Evolutionary conservation across 2,329 filamentous ascomycete genomes (phyloP).

Genomic region (Aureobasidium sp.): DNA sequence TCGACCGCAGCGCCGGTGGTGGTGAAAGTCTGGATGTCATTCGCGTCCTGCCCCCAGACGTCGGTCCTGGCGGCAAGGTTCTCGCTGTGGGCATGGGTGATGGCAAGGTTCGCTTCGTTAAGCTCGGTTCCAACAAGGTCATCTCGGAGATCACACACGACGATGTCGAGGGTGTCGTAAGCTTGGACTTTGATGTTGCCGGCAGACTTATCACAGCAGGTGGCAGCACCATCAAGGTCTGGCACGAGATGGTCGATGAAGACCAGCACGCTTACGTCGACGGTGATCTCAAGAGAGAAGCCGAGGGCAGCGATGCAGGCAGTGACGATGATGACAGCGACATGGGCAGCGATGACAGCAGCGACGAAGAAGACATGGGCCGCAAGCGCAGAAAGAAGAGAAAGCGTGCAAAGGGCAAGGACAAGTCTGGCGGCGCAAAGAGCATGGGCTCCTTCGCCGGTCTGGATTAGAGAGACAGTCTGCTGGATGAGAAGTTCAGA

Average conservation of each 20-base stretch:
- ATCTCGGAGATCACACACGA: slow-evolving; percentile 66
- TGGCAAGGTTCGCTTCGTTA: slow-evolving; percentile 69
- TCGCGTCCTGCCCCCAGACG: slow-evolving; percentile 60
- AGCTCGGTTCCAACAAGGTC: slow-evolving; percentile 66
- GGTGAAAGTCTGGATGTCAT: slow-evolving; percentile 80
- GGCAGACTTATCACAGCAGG: slow-evolving; percentile 87
- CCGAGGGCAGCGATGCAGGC: slow-evolving; percentile 43
- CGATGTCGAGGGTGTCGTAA: slow-evolving; percentile 78
- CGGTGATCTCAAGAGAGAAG: slow-evolving; percentile 36
- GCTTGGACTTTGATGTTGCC: slow-evolving; percentile 73
- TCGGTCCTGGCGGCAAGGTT: slow-evolving; percentile 62
- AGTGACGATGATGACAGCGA: slow-evolving; percentile 35
- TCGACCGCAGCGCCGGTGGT: slow-evolving; percentile 54
- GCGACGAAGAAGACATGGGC: slow-evolving; percentile 37
- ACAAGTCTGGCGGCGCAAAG: slow-evolving; percentile 10
- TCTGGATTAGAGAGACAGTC: background rate
- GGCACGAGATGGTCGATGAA: slow-evolving; percentile 59
- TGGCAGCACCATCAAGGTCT: slow-evolving; percentile 79
- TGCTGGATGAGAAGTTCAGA: background rate
- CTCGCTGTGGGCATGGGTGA: slow-evolving; percentile 77
- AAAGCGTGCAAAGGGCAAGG: slow-evolving; percentile 31
- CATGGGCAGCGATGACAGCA: slow-evolving; percentile 29
- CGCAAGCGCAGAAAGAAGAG: slow-evolving; percentile 38
- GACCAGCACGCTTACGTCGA: slow-evolving; percentile 40
- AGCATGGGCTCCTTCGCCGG: slow-evolving; percentile 6